Evolutionary conservation across 352 stramenopile species (phyloP).

Genomic region (Globisporangium alternatum): DNA sequence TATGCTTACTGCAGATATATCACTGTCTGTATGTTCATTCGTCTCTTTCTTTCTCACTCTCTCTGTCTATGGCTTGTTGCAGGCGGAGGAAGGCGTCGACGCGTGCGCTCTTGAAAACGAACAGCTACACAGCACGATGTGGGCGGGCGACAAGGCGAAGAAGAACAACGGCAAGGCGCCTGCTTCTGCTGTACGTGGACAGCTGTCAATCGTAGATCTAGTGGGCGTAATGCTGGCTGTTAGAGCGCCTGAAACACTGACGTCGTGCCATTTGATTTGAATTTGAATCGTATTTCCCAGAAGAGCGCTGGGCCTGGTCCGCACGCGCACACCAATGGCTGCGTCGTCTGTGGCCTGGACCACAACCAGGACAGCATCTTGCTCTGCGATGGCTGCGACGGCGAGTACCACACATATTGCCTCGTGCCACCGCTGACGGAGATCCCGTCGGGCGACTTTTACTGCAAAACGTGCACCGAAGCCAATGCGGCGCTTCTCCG

Average conservation of each 20-base stretch:
- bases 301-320: constrained; percentile 11
- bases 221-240: not conserved
- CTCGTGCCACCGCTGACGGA: constrained; percentile 66
- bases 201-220: not conserved
- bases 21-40: not conserved
- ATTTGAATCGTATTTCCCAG: not conserved
- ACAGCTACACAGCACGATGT: constrained; percentile 9
- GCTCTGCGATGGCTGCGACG: constrained; percentile 81
- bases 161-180: constrained; percentile 12
- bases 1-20: not conserved
- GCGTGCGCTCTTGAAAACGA: constrained; percentile 1
- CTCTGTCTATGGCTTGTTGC: not conserved
- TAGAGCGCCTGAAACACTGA: not conserved
- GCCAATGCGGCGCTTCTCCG: constrained; percentile 35
- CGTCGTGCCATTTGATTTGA: not conserved
- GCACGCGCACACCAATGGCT: constrained; percentile 46
- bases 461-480: constrained; percentile 70
- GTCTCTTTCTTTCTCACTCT: not conserved
- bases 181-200: constrained; percentile 4
- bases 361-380: constrained; percentile 80
- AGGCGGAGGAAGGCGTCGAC: not conserved
- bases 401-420: constrained; percentile 87
- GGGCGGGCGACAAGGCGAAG: constrained; percentile 16
- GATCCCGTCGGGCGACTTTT: constrained; percentile 80
- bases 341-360: constrained; percentile 64